These are phyloP conservation scores for Sphaceloma murrayae DNA, from an alignment of 2,329 filamentous ascomycete species.

Conservation along the genomic window DNA sequence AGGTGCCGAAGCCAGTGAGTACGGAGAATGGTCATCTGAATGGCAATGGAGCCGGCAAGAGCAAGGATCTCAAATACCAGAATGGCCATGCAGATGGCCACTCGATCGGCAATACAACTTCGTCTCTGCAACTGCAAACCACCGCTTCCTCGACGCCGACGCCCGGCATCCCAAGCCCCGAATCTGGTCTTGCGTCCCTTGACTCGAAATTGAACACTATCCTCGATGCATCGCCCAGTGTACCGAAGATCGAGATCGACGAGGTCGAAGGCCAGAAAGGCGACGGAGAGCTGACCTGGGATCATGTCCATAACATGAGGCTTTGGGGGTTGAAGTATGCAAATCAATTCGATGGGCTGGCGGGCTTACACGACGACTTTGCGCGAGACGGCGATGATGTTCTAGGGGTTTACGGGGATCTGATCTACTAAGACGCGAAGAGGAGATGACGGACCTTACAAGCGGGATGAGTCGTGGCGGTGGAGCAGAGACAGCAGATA, in stretches of 20 bases:
- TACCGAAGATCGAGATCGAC: conserved; percentile 14
- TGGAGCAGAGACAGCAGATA: neutral
- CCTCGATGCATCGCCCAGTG: neutral
- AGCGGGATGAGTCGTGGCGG: neutral
- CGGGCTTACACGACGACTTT: conserved; percentile 45
- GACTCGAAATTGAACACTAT: conserved; percentile 11
- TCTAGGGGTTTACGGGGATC: conserved; percentile 36
- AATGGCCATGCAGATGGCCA: conserved; percentile 23
- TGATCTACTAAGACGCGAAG: conserved; percentile 22
- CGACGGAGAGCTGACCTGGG: conserved; percentile 45
- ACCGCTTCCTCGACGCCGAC: neutral
- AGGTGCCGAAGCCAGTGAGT: too few species aligned
- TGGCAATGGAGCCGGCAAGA: conserved; percentile 16
- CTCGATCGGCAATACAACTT: conserved; percentile 18
- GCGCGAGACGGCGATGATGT: conserved; percentile 28
- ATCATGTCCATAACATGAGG: conserved; percentile 50
- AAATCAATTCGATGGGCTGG: conserved; percentile 45
- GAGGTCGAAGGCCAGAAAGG: conserved; percentile 21
- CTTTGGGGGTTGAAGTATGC: conserved; percentile 46
- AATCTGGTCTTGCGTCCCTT: conserved; percentile 24
- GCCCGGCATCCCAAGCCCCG: conserved; percentile 19
- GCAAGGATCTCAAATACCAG: conserved; percentile 2
- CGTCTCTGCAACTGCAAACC: neutral
- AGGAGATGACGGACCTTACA: neutral
- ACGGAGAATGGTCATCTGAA: neutral